Base-by-base conservation (phyloP, 768 basidiomycete genomes). In the Zangia roseola region DNA sequence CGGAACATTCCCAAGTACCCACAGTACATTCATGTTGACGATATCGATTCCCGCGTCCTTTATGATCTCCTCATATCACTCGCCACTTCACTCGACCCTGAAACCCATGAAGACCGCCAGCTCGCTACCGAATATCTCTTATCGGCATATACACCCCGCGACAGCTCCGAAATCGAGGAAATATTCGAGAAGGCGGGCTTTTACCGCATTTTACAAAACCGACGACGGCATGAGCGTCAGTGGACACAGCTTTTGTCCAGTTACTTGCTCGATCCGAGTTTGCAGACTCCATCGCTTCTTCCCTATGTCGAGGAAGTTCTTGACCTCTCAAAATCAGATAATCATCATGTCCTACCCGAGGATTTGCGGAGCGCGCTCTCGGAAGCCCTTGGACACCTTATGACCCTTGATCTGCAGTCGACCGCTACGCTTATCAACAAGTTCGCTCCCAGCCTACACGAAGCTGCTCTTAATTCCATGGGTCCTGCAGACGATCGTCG, bases 1-100 rank as follows among this genome's bases (percentile, higher is more conserved):
- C 86, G 94, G 50, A 99, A 98, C 66, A 82, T 97, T 10, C 92
- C 97, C 0, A 98, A 97, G 70, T 99, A 98, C 69, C 84, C 88
- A 2, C 94, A 97, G 68, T 91, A 85, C 66, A 76, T 93, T 40
- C 53, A 12, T 0, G 43, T 55, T 28, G 40, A 55, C 35, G 59
- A 52, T 41, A 73, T 93, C 35, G 69, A 85, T 0, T 80, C 86
- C 1, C 84, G 79, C 51, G 73, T 79, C 4, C 74, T 94, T 16
- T 86, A 93, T 58, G 75, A 71, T 34, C 82, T 97, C 58, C 80
- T 99, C 41, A 74, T 88, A 49, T 80, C 80, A 6, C 83, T 99
- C 12, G 82, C 91, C 1, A 74, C 80, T 50, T 91, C 94, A 62
- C 62, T 74, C 0, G 91, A 95, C 63, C 68, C 72, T 14, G 81